Conservation (phyloP, 805 yeast genomes). For the Hanseniaspora lindneri region DNA sequence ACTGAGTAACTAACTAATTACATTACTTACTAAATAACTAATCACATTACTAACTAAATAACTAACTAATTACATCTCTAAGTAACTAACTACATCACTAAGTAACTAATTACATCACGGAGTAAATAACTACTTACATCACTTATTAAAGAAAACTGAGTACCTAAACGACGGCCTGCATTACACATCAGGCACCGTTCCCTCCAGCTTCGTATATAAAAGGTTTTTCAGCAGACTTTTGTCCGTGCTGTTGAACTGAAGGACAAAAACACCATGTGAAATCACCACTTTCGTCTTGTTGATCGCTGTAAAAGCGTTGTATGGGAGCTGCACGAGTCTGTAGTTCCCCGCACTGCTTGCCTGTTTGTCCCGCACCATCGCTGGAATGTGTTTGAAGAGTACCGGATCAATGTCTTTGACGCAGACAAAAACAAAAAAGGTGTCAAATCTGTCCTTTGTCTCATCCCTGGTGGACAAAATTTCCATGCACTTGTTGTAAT, state of each 20-base stretch:
- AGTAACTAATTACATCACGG: no score
- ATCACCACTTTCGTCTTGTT: not conserved
- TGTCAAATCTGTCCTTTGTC: not conserved
- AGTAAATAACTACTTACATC: no score
- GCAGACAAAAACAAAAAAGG: conserved; percentile 4
- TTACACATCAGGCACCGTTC: conserved; percentile 11
- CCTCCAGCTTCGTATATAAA: conserved; percentile 3
- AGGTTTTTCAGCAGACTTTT: not conserved
- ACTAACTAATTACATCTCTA: no score
- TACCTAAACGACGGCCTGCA: no score
- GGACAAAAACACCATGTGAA: conserved; percentile 2
- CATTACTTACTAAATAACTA: no score
- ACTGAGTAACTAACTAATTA: no score
- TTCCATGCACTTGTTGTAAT: conserved; percentile 2
- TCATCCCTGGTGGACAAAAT: not conserved
- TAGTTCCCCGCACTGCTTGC: not conserved
- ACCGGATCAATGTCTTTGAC: not conserved
- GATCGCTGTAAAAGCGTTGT: not conserved
- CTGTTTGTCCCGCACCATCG: not conserved
- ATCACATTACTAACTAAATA: no score
- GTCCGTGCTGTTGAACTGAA: not conserved
- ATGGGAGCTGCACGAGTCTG: conserved; percentile 9
- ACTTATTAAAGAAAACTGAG: no score
- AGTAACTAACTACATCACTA: no score
- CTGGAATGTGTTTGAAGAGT: conserved; percentile 2